These are phyloP conservation scores for Cyclospora cayetanensis DNA, from an alignment of 169 alveolate genomes.

Conservation along the genomic window DNA sequence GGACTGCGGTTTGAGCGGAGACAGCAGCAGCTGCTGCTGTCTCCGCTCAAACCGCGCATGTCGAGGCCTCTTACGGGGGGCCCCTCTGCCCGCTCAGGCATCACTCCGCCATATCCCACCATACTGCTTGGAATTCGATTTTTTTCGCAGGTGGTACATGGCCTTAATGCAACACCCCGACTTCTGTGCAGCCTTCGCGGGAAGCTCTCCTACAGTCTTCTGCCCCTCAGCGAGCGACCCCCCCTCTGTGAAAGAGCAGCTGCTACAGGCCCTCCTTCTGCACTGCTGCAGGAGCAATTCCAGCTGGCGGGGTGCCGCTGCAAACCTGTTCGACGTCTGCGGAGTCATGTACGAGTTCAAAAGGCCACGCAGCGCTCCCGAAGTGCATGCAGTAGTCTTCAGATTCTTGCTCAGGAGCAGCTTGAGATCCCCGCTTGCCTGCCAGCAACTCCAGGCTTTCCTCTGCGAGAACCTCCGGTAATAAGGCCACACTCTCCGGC, in stretches of 20 bases:
- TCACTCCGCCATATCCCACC: too few species aligned
- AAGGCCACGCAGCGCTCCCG: conserved; percentile 1
- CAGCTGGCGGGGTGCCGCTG: neutral
- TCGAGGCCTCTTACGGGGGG: too few species aligned
- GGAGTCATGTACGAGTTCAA: conserved; percentile 40
- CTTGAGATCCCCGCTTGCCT: neutral
- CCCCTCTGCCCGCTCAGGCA: too few species aligned
- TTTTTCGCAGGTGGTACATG: conserved; percentile 40
- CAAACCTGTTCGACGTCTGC: conserved; percentile 56
- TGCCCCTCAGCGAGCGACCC: conserved; percentile 56
- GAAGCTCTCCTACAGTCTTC: conserved; percentile 18
- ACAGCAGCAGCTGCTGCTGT: too few species aligned
- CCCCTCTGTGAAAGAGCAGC: conserved; percentile 41
- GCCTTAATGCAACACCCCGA: conserved; percentile 25
- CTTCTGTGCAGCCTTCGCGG: conserved; percentile 7
- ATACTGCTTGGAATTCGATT: neutral
- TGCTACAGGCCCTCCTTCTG: conserved; percentile 35
- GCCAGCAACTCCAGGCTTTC: conserved; percentile 36
- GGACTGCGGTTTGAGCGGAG: too few species aligned
- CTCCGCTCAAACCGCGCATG: too few species aligned
- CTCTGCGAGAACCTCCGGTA: conserved; percentile 66
- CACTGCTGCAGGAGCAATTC: conserved; percentile 48
- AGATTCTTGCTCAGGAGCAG: conserved; percentile 22
- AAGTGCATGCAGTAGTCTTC: conserved; percentile 55
- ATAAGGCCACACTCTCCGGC: neutral